These are phyloP conservation scores for Phytophthora syringae DNA, from an alignment of 352 stramenopile genomes.

Conservation along the genomic window DNA sequence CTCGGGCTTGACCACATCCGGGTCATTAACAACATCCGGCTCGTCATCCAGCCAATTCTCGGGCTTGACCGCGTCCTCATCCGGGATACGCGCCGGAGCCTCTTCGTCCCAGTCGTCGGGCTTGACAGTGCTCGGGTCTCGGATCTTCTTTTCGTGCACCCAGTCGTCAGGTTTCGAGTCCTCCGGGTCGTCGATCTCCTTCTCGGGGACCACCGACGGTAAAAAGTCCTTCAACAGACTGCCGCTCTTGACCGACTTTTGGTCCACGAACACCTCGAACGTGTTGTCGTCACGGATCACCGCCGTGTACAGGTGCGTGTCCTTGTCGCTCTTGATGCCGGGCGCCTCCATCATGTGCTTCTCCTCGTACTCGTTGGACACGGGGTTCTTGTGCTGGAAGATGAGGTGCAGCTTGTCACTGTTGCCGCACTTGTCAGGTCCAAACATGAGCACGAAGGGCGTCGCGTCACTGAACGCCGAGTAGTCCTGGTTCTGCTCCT, in stretches of 20 bases:
- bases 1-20: slow-evolving; percentile 80
- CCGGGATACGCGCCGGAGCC: slow-evolving; percentile 83
- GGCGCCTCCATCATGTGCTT: slow-evolving; percentile 92
- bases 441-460: slow-evolving; percentile 97
- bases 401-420: slow-evolving; percentile 97
- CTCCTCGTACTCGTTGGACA: slow-evolving; percentile 93
- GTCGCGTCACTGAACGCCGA: slow-evolving; percentile 83
- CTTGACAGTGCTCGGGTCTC: slow-evolving; percentile 87
- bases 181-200: slow-evolving; percentile 92
- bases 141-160: slow-evolving; percentile 91
- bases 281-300: slow-evolving; percentile 91
- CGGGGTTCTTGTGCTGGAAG: slow-evolving; percentile 94
- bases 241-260: slow-evolving; percentile 80
- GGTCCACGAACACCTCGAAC: slow-evolving; percentile 94
- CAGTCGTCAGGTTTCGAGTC: slow-evolving; percentile 94
- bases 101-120: slow-evolving; percentile 95
- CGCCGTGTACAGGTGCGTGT: slow-evolving; percentile 94
- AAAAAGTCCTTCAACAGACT: slow-evolving; percentile 86
- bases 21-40: slow-evolving; percentile 78
- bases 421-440: slow-evolving; percentile 93
- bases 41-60: slow-evolving; percentile 92
- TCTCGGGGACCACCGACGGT: slow-evolving; percentile 85
- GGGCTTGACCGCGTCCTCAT: slow-evolving; percentile 89
- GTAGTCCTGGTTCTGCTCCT: slow-evolving; percentile 51
- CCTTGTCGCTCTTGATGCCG: slow-evolving; percentile 80